These are phyloP conservation scores for Malbranchea cinnamomea DNA, from an alignment of 2,329 filamentous ascomycete species.

Conservation along the genomic window DNA sequence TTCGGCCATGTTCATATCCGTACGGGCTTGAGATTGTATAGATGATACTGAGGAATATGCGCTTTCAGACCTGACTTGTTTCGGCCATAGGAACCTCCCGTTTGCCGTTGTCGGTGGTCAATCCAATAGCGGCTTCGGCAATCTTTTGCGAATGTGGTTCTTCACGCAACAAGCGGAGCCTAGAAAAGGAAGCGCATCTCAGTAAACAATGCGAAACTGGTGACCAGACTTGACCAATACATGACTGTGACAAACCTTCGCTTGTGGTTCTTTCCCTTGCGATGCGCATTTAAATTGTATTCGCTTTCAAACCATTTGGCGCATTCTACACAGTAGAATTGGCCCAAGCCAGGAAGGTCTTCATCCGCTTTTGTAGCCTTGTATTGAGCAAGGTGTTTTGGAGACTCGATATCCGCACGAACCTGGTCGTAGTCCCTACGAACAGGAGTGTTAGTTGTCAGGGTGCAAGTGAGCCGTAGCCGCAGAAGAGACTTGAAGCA, in stretches of 20 bases:
- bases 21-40: no score
- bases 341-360: constrained; percentile 74
- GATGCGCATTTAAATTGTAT: constrained; percentile 57
- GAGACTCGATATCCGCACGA: constrained; percentile 61
- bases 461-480: constrained; percentile 2
- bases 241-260: constrained; percentile 45
- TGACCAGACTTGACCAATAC: constrained; percentile 2
- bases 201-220: background rate
- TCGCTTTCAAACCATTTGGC: constrained; percentile 93
- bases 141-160: constrained; percentile 77
- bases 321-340: constrained; percentile 81
- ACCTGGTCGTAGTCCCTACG: constrained; percentile 84
- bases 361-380: constrained; percentile 66
- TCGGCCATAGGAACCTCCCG: constrained; percentile 16
- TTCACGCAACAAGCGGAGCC: constrained; percentile 67
- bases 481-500: constrained; percentile 9
- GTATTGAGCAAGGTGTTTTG: constrained; percentile 67
- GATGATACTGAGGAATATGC: no score
- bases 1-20: no score
- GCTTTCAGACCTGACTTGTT: constrained; percentile 5
- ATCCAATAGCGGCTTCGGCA: constrained; percentile 64
- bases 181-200: constrained; percentile 22
- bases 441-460: constrained; percentile 25
- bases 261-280: constrained; percentile 85
- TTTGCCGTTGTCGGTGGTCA: constrained; percentile 53